Conservation (phyloP, 2,329 filamentous ascomycete genomes). For the Fusarium circinatum region DNA sequence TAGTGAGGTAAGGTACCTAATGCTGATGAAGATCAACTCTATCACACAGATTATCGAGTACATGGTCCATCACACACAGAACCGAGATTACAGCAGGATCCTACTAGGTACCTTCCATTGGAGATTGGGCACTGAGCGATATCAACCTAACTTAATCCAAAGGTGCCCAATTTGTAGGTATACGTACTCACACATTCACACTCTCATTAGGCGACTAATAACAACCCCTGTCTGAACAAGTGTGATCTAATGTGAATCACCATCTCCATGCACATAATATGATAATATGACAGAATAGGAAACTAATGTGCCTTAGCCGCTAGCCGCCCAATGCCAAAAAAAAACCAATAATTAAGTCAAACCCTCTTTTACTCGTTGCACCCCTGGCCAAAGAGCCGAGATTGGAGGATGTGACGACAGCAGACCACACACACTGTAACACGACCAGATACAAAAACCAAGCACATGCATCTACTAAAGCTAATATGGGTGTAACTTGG, state of each 20-base stretch:
- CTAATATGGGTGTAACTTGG: background rate
- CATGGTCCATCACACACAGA: background rate
- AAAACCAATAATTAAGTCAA: background rate
- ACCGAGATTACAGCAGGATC: background rate
- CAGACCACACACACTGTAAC: constrained; percentile 23
- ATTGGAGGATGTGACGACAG: constrained; percentile 36
- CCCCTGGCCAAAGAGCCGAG: constrained; percentile 22
- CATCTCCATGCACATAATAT: constrained; percentile 26
- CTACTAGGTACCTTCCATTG: background rate
- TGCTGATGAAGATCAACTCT: background rate
- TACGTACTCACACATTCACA: background rate
- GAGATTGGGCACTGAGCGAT: background rate
- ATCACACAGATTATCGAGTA: background rate
- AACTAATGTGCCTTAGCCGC: constrained; percentile 27
- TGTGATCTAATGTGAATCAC: constrained; percentile 26
- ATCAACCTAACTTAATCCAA: background rate
- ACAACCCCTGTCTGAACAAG: constrained; percentile 17
- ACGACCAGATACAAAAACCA: background rate
- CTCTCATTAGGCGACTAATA: background rate
- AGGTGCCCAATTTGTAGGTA: constrained; percentile 16
- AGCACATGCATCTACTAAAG: constrained; percentile 17
- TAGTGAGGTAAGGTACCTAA: background rate
- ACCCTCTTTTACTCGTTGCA: constrained; percentile 10
- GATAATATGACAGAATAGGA: constrained; percentile 24
- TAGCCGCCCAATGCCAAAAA: constrained; percentile 4